These are phyloP conservation scores for Francoa sonchifolia DNA, from an alignment of 441 rosid species.

Conservation along the genomic window DNA sequence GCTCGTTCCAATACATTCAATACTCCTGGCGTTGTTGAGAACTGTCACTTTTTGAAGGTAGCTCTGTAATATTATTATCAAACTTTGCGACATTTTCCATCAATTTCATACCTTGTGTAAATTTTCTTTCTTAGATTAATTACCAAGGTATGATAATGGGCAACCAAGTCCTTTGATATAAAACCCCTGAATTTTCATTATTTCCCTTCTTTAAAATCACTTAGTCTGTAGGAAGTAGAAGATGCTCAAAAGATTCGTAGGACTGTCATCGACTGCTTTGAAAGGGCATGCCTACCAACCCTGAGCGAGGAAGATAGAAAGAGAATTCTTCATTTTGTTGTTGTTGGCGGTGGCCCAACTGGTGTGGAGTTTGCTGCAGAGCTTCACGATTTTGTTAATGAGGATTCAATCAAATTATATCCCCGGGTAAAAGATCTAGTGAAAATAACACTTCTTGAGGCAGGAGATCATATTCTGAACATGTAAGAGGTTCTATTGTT, in stretches of 20 bases:
- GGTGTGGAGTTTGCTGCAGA: constrained; percentile 99
- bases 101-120: not conserved
- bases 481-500: constrained; percentile 35
- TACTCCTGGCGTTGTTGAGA: constrained; percentile 85
- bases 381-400: constrained; percentile 77
- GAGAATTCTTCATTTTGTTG: constrained; percentile 83
- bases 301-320: constrained; percentile 77
- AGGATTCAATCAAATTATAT: constrained; percentile 70
- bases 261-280: constrained; percentile 70
- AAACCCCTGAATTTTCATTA: no score
- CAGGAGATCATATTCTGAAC: constrained; percentile 79
- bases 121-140: not conserved
- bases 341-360: constrained; percentile 98
- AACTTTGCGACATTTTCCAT: not conserved
- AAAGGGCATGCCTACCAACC: constrained; percentile 77
- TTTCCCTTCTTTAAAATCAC: no score
- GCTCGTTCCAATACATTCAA: constrained; percentile 92
- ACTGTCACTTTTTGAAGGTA: constrained; percentile 92
- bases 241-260: constrained; percentile 89
- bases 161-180: no score
- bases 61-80: constrained; percentile 1
- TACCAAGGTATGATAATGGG: no score
- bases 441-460: constrained; percentile 79
- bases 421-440: constrained; percentile 50
- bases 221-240: constrained; percentile 68